phyloP scores from a whole-genome alignment of 2,329 filamentous ascomycete genomes.

The Cladosporium sp. region DNA sequence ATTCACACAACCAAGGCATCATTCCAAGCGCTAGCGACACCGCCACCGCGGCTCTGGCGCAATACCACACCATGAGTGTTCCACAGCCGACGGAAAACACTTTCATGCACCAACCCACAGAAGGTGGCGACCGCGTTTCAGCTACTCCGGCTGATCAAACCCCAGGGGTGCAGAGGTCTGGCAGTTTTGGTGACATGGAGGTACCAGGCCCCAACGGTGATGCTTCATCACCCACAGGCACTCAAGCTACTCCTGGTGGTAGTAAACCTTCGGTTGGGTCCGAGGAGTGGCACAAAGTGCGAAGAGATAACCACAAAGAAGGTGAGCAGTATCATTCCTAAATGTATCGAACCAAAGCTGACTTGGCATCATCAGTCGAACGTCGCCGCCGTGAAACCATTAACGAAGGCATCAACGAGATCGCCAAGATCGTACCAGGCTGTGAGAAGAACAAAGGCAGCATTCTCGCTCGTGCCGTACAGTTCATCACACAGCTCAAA shows the following conservation, averaged over 20 bases:
- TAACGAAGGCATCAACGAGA: slow-evolving; percentile 97
- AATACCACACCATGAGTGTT: slow-evolving; percentile 58
- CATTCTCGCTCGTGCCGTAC: slow-evolving; percentile 88
- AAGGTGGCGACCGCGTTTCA: slow-evolving; percentile 26
- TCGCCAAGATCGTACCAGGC: slow-evolving; percentile 94
- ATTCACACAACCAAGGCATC: slow-evolving; percentile 21
- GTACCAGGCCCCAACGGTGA: slow-evolving; percentile 11
- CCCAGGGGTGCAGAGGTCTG: slow-evolving; percentile 25
- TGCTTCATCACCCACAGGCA: slow-evolving; percentile 36
- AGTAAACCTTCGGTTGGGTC: slow-evolving; percentile 87
- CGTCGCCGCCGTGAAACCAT: slow-evolving; percentile 95
- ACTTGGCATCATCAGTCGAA: slow-evolving; percentile 66
- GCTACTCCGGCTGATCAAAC: slow-evolving; percentile 24
- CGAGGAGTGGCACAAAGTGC: slow-evolving; percentile 95
- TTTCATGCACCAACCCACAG: slow-evolving; percentile 38
- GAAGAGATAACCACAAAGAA: slow-evolving; percentile 98
- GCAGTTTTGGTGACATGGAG: slow-evolving; percentile 22
- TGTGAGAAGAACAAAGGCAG: slow-evolving; percentile 99
- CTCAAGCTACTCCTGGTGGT: slow-evolving; percentile 45
- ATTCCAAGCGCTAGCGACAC: slow-evolving; percentile 58
- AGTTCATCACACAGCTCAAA: slow-evolving; percentile 91
- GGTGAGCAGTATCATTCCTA: slow-evolving; percentile 57
- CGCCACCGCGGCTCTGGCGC: slow-evolving; percentile 58
- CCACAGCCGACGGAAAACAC: slow-evolving; percentile 58
- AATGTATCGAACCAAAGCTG: slow-evolving; percentile 16